phyloP scores from a whole-genome alignment of 495 filamentous ascomycete genomes.

The Aspergillus hancockii region DNA sequence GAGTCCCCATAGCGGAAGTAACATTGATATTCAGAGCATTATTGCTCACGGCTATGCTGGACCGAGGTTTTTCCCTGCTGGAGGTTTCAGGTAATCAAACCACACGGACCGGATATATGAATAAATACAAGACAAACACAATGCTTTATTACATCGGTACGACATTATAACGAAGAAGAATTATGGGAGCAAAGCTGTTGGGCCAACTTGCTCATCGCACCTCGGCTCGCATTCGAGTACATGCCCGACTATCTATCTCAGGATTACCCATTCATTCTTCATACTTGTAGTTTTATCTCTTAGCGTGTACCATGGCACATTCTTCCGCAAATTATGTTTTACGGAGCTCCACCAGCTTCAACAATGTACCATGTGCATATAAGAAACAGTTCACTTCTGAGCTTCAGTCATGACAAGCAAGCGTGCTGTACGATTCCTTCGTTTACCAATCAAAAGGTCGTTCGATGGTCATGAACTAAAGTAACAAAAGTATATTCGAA shows the following conservation, averaged over 20 bases:
- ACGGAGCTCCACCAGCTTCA: too few relatives aligned
- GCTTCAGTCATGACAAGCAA: not conserved
- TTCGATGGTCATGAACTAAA: not conserved
- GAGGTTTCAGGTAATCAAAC: constrained; percentile 16
- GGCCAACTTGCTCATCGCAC: not conserved
- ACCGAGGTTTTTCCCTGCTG: constrained; percentile 70
- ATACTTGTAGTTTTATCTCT: not conserved
- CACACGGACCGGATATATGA: not conserved
- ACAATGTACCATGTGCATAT: too few relatives aligned
- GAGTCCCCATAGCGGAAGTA: constrained; percentile 64
- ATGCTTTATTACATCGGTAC: not conserved
- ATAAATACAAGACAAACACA: not conserved
- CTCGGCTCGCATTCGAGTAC: too few relatives aligned
- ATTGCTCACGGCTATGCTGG: constrained; percentile 80
- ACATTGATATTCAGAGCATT: constrained; percentile 86
- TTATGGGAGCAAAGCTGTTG: not conserved
- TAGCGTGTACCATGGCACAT: not conserved
- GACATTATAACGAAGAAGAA: not conserved
- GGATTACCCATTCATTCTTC: not conserved
- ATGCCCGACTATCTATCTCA: too few relatives aligned
- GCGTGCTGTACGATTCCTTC: not conserved
- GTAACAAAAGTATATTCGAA: not conserved
- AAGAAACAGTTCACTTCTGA: too few relatives aligned
- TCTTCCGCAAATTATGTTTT: not conserved
- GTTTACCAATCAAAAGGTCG: not conserved